Base-by-base conservation (phyloP, 2,329 filamentous ascomycete genomes). In the Phialocephala sp. region DNA sequence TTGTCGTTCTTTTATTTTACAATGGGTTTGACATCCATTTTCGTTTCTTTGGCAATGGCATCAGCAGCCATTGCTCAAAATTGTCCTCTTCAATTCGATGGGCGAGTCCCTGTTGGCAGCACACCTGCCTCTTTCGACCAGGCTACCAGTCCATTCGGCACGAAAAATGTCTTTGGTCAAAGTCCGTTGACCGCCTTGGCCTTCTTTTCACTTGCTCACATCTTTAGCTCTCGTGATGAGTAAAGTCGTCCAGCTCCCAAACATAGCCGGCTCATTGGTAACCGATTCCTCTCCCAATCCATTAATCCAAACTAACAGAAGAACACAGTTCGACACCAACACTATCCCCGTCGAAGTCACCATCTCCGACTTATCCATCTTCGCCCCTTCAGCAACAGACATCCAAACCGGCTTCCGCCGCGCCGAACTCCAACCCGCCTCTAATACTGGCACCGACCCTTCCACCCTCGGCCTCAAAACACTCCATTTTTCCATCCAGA, bases 361-460 rank as follows among this genome's bases (percentile, higher is more conserved):
- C 22, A 60, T 74, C 64, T 68, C 65, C 18, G 86, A 89, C 74
- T 71, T 81, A 66, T 87, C 85, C 70, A 87, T 89, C 75, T 89
- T 89, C 76, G 78, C 79, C n/a, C 81, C 81, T 37, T 80, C 78
- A 69, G 71, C 77, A 20, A 73, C 79, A 71, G 82, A 83, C 70
- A 74, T 81, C 58, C 87, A 89, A 76, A 77, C 77, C 2, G 87
- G 87, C 22, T 89, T 89, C 79, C 82, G 87, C 47, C 85, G 87
- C 68, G 84, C 84, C 0, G 86, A 87, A 66, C 80, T 88, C 60
- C 80, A 86, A 62, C 79, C 83, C 12, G 76, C 79, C 69, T 77
- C 82, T 78, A 82, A 84, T 78, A 78, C 76, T 20, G 79, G 84
- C 61, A 81, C 81, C 52, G 85, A 87, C 60, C 69, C 77, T n/a